phyloP scores from a whole-genome alignment of 805 yeast species.

The Zygoascus bituminiphila region DNA sequence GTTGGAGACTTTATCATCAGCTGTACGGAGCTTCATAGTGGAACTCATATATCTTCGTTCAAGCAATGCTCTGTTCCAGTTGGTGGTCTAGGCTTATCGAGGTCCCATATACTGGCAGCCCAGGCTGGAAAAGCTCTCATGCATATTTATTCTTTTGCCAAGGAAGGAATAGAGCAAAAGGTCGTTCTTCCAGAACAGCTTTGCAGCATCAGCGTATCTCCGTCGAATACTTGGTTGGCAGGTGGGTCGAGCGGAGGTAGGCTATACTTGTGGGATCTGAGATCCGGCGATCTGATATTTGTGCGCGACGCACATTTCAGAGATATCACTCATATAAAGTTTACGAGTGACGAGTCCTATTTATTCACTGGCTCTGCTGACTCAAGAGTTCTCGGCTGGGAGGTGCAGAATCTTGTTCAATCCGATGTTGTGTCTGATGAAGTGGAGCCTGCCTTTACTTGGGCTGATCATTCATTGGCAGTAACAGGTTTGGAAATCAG shows the following conservation, averaged over 20 bases:
- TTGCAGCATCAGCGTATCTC: conserved; percentile 43
- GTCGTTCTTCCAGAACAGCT: conserved; percentile 80
- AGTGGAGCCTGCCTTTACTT: conserved; percentile 19
- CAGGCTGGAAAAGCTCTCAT: conserved; percentile 65
- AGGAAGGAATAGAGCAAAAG: conserved; percentile 62
- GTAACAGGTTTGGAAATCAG: conserved; percentile 42
- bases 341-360: conserved; percentile 55
- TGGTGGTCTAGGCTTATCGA: conserved; percentile 42
- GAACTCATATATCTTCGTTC: conserved; percentile 35
- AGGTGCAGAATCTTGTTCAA: conserved; percentile 47
- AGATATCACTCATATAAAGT: conserved; percentile 48
- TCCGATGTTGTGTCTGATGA: conserved; percentile 25
- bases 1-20: conserved; percentile 11
- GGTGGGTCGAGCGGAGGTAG: conserved; percentile 74
- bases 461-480: conserved; percentile 37
- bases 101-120: conserved; percentile 53
- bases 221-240: conserved; percentile 39
- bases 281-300: conserved; percentile 62
- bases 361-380: conserved; percentile 74
- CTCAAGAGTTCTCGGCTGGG: conserved; percentile 72
- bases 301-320: conserved; percentile 85
- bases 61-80: conserved; percentile 43
- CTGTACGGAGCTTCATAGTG: conserved; percentile 32
- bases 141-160: conserved; percentile 62
- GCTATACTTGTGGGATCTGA: conserved; percentile 76